phyloP scores from a whole-genome alignment of 176 grass and related monocot species.

The Metroxylon sagu region DNA sequence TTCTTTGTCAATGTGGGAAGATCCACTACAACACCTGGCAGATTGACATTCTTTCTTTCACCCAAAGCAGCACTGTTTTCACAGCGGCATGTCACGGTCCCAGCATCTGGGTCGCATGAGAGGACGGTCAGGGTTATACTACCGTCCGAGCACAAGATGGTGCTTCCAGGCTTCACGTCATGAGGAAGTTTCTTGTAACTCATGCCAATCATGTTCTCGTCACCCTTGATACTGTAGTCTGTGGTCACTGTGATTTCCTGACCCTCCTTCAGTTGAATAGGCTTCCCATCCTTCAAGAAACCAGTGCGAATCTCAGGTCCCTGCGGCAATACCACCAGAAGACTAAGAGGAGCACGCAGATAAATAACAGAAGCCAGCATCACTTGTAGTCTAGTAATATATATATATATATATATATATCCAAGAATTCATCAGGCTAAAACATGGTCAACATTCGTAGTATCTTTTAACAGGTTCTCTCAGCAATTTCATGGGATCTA shows the following conservation, averaged over 20 bases:
- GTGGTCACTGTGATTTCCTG: conserved; percentile 7
- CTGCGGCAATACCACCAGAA: not conserved
- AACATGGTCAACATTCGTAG: no score
- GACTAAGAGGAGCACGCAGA: not conserved
- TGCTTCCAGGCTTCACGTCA: conserved; percentile 3
- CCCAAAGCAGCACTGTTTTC: conserved; percentile 7
- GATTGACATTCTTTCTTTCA: conserved; percentile 17
- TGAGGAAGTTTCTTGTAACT: conserved; percentile 13
- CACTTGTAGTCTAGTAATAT: no score
- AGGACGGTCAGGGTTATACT: conserved; percentile 7
- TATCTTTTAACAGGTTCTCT: no score
- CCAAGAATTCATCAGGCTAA: no score
- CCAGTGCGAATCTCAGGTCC: conserved; percentile 11
- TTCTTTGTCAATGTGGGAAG: conserved; percentile 11
- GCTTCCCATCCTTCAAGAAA: conserved; percentile 9
- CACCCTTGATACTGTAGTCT: conserved; percentile 8
- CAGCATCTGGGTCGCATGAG: conserved; percentile 6
- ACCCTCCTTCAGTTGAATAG: conserved; percentile 6
- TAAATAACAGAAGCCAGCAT: not conserved
- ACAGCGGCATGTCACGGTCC: conserved; percentile 1
- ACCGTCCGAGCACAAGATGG: conserved; percentile 4
- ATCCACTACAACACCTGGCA: conserved; percentile 10
- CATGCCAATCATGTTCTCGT: conserved; percentile 11
- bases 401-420: no score
- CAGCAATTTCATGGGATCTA: no score